Evolutionary conservation across 2,329 filamentous ascomycete genomes (phyloP), one percentile per base, ranked within the genome.

Genomic region (Lasiodiplodia theobromae): DNA sequence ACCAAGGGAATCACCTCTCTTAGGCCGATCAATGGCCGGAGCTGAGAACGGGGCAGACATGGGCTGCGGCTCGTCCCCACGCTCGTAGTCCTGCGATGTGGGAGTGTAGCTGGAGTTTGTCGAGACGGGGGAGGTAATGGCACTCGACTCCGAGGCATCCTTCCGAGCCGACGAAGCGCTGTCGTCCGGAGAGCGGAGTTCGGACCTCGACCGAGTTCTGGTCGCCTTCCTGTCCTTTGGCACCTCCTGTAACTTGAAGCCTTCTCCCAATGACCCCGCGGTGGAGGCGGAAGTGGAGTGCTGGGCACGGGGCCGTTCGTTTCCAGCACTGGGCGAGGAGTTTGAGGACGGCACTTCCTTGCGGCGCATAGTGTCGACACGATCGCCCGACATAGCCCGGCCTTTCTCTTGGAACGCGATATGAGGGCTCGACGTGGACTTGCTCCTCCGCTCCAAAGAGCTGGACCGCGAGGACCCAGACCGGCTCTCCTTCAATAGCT

Each of bases 361-460:
- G 54, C 79, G 77, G 28, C 83, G 80, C 57, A 86, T 83, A 1
- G 85, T 82, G 47, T 90, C 88, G 44, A 64, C 25, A 2, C 65
- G 65, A 21, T 67, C 65, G 7, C 89, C 87, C 0, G 89, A 89
- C 4, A 85, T 80, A 70, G 88, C 86, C 54, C 92, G 87, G 2
- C 88, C 88, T 79, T 94, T 96, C 74, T 97, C 93, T 77, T 97
- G 93, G 77, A 94, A 96, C 25, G 93, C 92, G 74, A 97, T 97
- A 75, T 97, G 94, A n/a, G 94, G 93, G 18, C 92, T 94, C 6
- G 67, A 68, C 2, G 89, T 69, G 75, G 81, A 73, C 44, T 74
- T 74, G 12, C 68, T 60, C n/a, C 68, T 66, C 40, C 82, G 77
- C 71, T 85, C 83, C 18, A 79, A 78, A 4, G 83, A 85, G 4